Conservation (phyloP, 371 early-diverging fungal species). For the Fennellomyces sp. region DNA sequence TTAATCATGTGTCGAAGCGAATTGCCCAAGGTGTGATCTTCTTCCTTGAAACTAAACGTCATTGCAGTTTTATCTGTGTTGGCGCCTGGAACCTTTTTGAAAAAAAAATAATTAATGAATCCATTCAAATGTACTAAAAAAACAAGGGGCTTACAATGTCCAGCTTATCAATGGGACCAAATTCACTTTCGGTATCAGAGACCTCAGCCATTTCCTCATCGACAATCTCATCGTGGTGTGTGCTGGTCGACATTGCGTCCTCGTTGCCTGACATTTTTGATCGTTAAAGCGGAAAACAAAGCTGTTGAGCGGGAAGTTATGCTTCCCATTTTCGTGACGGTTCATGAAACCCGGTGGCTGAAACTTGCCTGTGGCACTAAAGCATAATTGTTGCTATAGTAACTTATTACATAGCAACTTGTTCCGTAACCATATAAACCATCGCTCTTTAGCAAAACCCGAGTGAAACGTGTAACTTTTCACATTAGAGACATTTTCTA, state of each 20-base stretch:
- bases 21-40: slow-evolving; percentile 98
- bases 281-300: neutral
- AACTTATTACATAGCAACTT: too few relatives aligned
- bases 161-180: slow-evolving; percentile 49
- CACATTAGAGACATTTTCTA: too few relatives aligned
- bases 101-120: neutral
- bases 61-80: slow-evolving; percentile 74
- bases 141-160: slow-evolving; percentile 50
- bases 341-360: neutral
- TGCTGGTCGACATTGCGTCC: slow-evolving; percentile 27
- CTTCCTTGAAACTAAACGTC: slow-evolving; percentile 88
- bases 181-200: slow-evolving; percentile 23
- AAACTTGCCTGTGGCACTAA: too few relatives aligned
- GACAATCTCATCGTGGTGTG: slow-evolving; percentile 18
- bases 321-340: slow-evolving; percentile 1
- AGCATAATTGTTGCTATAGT: too few relatives aligned
- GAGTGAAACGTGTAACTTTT: too few relatives aligned
- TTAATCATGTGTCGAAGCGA: slow-evolving; percentile 90
- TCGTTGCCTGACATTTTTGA: neutral
- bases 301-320: neutral
- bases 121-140: neutral
- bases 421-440: too few relatives aligned
- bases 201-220: slow-evolving; percentile 42
- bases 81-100: slow-evolving; percentile 60
- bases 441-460: too few relatives aligned